Evolutionary conservation across 805 yeast species (phyloP).

Genomic region (Saturnispora sanitii): DNA sequence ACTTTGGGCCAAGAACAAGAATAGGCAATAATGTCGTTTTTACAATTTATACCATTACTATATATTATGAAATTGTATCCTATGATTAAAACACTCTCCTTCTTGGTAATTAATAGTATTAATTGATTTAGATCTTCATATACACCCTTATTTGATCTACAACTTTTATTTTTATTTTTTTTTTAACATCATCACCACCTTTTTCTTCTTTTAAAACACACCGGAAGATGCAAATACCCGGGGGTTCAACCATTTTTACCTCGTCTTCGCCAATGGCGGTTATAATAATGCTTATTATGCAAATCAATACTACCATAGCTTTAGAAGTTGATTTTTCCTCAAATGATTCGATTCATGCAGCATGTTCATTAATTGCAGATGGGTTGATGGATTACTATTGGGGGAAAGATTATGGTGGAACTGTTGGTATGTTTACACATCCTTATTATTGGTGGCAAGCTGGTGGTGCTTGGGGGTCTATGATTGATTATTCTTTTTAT

Average conservation of each 20-base stretch:
- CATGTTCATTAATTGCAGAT: conserved; percentile 39
- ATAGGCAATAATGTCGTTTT: too few relatives aligned
- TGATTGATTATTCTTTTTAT: conserved; percentile 68
- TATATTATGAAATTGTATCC: too few relatives aligned
- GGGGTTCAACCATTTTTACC: not conserved
- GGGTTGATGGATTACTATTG: conserved; percentile 66
- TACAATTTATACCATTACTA: too few relatives aligned
- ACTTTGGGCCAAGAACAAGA: too few relatives aligned
- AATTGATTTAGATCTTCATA: not conserved
- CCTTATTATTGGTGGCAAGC: conserved; percentile 99
- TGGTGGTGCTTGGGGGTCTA: conserved; percentile 88
- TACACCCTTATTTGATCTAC: too few relatives aligned
- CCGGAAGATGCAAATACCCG: too few relatives aligned
- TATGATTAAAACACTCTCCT: too few relatives aligned
- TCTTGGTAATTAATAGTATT: too few relatives aligned
- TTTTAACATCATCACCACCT: too few relatives aligned
- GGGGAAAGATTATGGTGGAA: conserved; percentile 57
- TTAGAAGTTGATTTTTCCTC: conserved; percentile 30
- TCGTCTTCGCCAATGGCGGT: not conserved
- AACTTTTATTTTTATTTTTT: too few relatives aligned
- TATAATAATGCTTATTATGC: too few relatives aligned
- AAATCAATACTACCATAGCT: conserved; percentile 12
- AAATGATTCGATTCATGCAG: conserved; percentile 38
- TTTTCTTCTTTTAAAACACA: too few relatives aligned
- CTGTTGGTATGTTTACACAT: conserved; percentile 74